phyloP scores from a whole-genome alignment of 2,329 filamentous ascomycete genomes.

The Talaromyces amestolkiae region DNA sequence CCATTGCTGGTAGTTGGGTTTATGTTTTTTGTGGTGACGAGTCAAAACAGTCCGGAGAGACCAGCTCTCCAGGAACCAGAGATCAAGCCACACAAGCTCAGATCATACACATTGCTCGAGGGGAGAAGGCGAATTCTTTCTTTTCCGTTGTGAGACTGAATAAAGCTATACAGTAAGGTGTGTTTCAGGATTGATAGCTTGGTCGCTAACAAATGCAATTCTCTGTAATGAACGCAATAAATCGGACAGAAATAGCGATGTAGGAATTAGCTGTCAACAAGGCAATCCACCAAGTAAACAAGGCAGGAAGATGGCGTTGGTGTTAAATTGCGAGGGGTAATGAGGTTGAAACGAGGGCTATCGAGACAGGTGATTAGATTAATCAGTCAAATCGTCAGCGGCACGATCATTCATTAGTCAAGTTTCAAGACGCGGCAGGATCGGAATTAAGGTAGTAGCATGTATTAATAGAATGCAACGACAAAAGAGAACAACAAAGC shows the following conservation, averaged over 20 bases:
- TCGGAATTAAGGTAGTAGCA: slow-evolving; percentile 1
- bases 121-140: background rate
- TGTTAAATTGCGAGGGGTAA: slow-evolving; percentile 15
- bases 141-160: background rate
- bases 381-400: slow-evolving; percentile 9
- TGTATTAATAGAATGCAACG: background rate
- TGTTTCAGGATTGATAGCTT: background rate
- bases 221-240: background rate
- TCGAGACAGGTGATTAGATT: slow-evolving; percentile 8
- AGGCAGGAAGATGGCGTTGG: background rate
- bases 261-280: background rate
- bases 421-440: slow-evolving; percentile 16
- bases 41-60: slow-evolving; percentile 32
- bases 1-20: slow-evolving; percentile 28
- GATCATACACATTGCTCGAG: slow-evolving; percentile 20
- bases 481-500: background rate
- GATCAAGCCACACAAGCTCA: slow-evolving; percentile 19
- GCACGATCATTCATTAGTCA: slow-evolving; percentile 15
- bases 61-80: slow-evolving; percentile 43
- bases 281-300: background rate
- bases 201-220: background rate
- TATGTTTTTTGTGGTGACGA: background rate
- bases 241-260: background rate
- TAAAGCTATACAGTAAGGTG: background rate
- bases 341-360: slow-evolving; percentile 11